phyloP scores from a whole-genome alignment of 163 green algal genomes.

The Scenedesmus sp. region DNA sequence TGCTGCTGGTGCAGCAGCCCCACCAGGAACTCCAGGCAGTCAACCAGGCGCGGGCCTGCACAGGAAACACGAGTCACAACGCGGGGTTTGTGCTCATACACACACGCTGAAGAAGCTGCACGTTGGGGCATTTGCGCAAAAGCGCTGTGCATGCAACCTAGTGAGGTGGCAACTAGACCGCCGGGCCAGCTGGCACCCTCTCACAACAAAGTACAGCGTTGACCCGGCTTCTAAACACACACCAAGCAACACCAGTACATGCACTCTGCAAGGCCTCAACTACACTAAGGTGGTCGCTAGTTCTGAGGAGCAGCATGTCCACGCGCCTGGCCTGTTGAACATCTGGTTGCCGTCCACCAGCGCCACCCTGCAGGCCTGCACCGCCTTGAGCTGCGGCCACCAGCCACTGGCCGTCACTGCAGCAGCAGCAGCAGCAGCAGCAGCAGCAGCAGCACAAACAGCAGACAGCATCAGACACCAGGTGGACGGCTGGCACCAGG shows the following conservation, averaged over 20 bases:
- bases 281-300: too few relatives aligned
- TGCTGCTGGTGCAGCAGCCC: conserved; percentile 70
- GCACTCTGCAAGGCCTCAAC: not conserved
- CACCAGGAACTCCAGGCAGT: conserved; percentile 83
- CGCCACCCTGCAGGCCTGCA: conserved; percentile 76
- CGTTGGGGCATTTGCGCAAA: too few relatives aligned
- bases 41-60: conserved; percentile 80
- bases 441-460: not conserved
- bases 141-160: too few relatives aligned
- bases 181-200: too few relatives aligned
- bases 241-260: not conserved
- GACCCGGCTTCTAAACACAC: too few relatives aligned
- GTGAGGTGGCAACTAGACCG: too few relatives aligned
- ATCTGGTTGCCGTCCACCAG: conserved; percentile 89
- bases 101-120: too few relatives aligned
- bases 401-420: conserved; percentile 24
- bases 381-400: conserved; percentile 75
- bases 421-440: not conserved
- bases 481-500: not conserved
- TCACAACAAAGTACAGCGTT: too few relatives aligned
- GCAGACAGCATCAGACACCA: not conserved
- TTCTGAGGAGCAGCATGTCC: not conserved
- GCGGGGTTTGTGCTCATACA: too few relatives aligned
- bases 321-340: conserved; percentile 75
- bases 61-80: not conserved